phyloP scores from a whole-genome alignment of 495 filamentous ascomycete genomes.

The Penicillium coffeae region DNA sequence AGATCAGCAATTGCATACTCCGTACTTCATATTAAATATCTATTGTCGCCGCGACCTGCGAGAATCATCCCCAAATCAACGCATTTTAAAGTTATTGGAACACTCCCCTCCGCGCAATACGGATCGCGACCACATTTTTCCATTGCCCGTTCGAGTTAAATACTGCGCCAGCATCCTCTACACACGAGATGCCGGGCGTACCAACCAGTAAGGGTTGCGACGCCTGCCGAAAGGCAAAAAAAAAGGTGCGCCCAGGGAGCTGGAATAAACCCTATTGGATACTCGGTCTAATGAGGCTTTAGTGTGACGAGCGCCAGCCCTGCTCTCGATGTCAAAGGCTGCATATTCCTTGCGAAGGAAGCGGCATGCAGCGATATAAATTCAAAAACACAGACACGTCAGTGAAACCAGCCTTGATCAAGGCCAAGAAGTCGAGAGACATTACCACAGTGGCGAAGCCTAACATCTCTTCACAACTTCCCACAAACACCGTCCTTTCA shows the following conservation, averaged over 20 bases:
- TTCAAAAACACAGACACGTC: constrained; percentile 25
- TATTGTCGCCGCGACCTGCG: no score
- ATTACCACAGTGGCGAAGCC: not conserved
- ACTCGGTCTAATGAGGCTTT: constrained; percentile 1
- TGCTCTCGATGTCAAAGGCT: constrained; percentile 41
- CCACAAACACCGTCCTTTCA: constrained; percentile 14
- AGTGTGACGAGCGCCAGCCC: constrained; percentile 36
- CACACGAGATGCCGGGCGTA: constrained; percentile 40
- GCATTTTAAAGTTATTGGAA: no score
- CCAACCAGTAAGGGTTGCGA: constrained; percentile 44
- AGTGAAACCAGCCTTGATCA: not conserved
- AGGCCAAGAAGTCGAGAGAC: not conserved
- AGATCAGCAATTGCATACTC: no score
- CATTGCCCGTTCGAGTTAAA: constrained; percentile 3
- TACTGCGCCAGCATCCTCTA: not conserved
- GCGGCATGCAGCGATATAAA: constrained; percentile 39
- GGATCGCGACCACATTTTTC: not conserved
- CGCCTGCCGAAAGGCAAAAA: constrained; percentile 44
- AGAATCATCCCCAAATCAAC: no score
- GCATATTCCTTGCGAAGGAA: constrained; percentile 36
- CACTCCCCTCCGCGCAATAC: no score
- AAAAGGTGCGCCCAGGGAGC: constrained; percentile 32
- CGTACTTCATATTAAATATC: no score
- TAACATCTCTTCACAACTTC: constrained; percentile 1
- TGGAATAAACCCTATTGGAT: not conserved